Conservation (phyloP, 2,329 filamentous ascomycete species). For the Chaetomium strumarium region DNA sequence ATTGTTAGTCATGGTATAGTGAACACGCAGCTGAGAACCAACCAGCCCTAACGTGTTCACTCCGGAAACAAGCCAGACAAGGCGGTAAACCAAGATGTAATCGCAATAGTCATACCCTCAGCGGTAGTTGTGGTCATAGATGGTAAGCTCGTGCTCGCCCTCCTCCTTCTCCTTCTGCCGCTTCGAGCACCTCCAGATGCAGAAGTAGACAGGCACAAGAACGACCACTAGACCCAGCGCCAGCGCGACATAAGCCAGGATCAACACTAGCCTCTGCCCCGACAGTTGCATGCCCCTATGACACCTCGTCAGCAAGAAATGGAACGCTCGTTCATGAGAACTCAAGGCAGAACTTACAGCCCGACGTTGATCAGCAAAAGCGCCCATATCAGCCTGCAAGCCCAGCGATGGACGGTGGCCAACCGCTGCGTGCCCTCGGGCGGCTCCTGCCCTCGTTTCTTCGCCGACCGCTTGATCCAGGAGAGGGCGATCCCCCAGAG, state of each 20-base stretch:
- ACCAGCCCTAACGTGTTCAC: no score
- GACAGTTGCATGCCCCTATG: conserved; percentile 24
- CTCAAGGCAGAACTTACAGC: conserved; percentile 22
- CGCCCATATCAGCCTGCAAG: conserved; percentile 23
- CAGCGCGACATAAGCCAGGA: conserved; percentile 24
- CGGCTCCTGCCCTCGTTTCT: conserved; percentile 16
- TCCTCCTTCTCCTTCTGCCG: conserved; percentile 16
- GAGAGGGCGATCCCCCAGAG: conserved; percentile 18
- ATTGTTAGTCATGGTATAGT: no score
- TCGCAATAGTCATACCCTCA: background rate
- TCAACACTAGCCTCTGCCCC: conserved; percentile 14
- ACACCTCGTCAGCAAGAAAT: background rate
- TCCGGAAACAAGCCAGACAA: no score
- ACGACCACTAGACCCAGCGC: conserved; percentile 19
- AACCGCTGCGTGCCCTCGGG: conserved; percentile 14
- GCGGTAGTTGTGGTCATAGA: conserved; percentile 20
- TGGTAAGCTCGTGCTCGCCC: conserved; percentile 15
- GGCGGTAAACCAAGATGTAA: no score
- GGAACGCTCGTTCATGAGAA: background rate
- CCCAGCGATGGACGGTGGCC: conserved; percentile 20
- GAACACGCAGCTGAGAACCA: no score
- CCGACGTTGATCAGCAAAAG: conserved; percentile 24
- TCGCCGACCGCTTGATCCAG: conserved; percentile 12
- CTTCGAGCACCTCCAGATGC: conserved; percentile 20
- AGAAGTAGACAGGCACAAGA: conserved; percentile 20